A percentile compares a stretch with the other conserved stretches of the same genome.
Evolutionary conservation across 441 rosid species (phyloP).

Genomic region (Bruguiera hainesii): DNA sequence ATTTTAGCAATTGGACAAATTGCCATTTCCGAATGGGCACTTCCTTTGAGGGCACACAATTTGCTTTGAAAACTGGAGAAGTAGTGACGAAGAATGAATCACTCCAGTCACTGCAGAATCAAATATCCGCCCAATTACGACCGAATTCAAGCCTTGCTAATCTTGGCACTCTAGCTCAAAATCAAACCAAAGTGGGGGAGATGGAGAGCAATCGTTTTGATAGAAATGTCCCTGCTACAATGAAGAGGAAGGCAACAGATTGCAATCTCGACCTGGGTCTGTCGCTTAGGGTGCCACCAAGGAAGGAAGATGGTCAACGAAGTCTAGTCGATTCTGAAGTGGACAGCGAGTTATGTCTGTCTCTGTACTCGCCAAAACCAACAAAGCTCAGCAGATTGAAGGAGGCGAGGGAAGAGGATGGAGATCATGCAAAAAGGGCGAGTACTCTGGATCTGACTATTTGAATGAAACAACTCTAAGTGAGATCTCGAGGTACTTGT

Average conservation of each 20-base stretch:
- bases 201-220: background rate
- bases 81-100: constrained; percentile 4
- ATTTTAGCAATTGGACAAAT: constrained; percentile 24
- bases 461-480: constrained; percentile 78
- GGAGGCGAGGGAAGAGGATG: constrained; percentile 29
- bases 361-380: constrained; percentile 49
- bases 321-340: constrained; percentile 31
- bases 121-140: constrained; percentile 22
- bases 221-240: background rate
- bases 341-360: constrained; percentile 54
- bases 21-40: constrained; percentile 18
- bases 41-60: constrained; percentile 20
- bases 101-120: constrained; percentile 14
- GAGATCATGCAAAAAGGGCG: constrained; percentile 38
- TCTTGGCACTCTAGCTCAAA: constrained; percentile 3
- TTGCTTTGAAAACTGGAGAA: constrained; percentile 30
- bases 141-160: constrained; percentile 20
- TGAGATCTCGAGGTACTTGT: constrained; percentile 94
- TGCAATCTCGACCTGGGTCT: constrained; percentile 55
- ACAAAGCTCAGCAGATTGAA: constrained; percentile 41
- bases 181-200: constrained; percentile 20
- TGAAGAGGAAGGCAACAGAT: constrained; percentile 47
- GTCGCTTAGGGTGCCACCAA: constrained; percentile 42
- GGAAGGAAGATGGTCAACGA: constrained; percentile 7
- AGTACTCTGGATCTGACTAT: constrained; percentile 97